Evolutionary conservation across 768 basidiomycete species (phyloP).

Genomic region (Termitomyces titanicus): DNA sequence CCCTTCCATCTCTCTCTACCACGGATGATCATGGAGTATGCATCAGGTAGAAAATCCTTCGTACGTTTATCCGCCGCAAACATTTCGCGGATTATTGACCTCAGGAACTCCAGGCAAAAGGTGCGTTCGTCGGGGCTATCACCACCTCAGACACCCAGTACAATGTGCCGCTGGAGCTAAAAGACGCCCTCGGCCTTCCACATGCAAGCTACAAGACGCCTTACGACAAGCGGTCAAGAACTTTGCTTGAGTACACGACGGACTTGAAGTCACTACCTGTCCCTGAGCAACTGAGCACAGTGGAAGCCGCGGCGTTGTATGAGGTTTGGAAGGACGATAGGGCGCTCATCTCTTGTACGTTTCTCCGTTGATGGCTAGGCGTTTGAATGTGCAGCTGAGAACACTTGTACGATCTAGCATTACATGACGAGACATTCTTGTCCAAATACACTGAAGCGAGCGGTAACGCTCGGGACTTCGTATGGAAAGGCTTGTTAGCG

Average conservation of each 20-base stretch:
- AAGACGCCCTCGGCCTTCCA: conserved; percentile 51
- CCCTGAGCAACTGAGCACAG: conserved; percentile 54
- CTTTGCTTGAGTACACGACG: conserved; percentile 47
- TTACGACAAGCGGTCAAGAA: conserved; percentile 51
- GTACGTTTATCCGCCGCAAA: conserved; percentile 39
- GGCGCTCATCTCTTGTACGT: conserved; percentile 50
- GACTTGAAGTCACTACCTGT: conserved; percentile 39
- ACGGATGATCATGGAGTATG: conserved; percentile 72
- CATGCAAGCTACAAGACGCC: conserved; percentile 41
- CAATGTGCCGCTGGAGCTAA: conserved; percentile 58
- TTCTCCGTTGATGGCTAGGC: background rate
- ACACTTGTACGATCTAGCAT: conserved; percentile 18
- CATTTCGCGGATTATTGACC: background rate
- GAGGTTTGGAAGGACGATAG: conserved; percentile 70
- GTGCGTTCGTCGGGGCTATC: conserved; percentile 70
- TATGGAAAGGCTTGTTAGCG: conserved; percentile 57
- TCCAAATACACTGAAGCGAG: conserved; percentile 72
- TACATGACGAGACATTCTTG: conserved; percentile 70
- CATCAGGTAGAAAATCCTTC: conserved; percentile 64
- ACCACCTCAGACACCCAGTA: conserved; percentile 58
- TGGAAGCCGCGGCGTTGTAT: conserved; percentile 73
- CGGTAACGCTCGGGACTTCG: conserved; percentile 80
- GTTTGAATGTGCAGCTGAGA: background rate
- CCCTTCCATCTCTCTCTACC: conserved; percentile 80
- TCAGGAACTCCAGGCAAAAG: conserved; percentile 45